Conservation (phyloP, 805 yeast genomes). For the Candida pini region DNA sequence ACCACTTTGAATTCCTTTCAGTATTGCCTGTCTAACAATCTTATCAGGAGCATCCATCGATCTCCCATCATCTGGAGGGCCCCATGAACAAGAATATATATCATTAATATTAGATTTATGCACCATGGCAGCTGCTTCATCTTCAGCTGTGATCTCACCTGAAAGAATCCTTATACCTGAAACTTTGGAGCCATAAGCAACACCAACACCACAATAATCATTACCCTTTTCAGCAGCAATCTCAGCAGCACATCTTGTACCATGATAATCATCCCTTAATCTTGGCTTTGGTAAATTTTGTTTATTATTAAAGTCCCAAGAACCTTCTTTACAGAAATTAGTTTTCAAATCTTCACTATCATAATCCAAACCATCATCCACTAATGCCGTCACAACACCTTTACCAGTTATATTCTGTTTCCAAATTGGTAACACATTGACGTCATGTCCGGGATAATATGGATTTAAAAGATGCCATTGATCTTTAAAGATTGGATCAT, state of each 20-base stretch:
- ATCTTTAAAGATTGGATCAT: slow-evolving; percentile 73
- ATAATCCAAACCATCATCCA: slow-evolving; percentile 92
- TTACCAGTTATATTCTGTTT: slow-evolving; percentile 70
- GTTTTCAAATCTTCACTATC: slow-evolving; percentile 66
- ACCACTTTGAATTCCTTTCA: slow-evolving; percentile 82
- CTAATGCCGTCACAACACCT: slow-evolving; percentile 79
- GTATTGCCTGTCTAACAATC: slow-evolving; percentile 72
- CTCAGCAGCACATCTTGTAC: slow-evolving; percentile 97
- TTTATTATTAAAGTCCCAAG: slow-evolving; percentile 89
- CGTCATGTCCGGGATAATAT: slow-evolving; percentile 69
- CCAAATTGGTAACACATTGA: slow-evolving; percentile 87
- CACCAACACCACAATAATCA: slow-evolving; percentile 91
- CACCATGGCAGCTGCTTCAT: slow-evolving; percentile 85
- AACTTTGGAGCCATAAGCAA: slow-evolving; percentile 82
- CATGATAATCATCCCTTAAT: slow-evolving; percentile 81
- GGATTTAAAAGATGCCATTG: slow-evolving; percentile 95
- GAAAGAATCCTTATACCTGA: slow-evolving; percentile 88
- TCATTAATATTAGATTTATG: slow-evolving; percentile 80
- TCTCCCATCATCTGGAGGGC: slow-evolving; percentile 89
- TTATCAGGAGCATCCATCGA: slow-evolving; percentile 81
- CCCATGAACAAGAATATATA: slow-evolving; percentile 97
- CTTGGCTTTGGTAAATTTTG: slow-evolving; percentile 73
- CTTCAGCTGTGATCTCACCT: slow-evolving; percentile 72
- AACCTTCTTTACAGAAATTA: slow-evolving; percentile 71
- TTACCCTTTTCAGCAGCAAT: slow-evolving; percentile 82